Evolutionary conservation across 176 grass and related monocot genomes (phyloP), one percentile per base, ranked within the genome.

Genomic region (Lolium multiflorum): DNA sequence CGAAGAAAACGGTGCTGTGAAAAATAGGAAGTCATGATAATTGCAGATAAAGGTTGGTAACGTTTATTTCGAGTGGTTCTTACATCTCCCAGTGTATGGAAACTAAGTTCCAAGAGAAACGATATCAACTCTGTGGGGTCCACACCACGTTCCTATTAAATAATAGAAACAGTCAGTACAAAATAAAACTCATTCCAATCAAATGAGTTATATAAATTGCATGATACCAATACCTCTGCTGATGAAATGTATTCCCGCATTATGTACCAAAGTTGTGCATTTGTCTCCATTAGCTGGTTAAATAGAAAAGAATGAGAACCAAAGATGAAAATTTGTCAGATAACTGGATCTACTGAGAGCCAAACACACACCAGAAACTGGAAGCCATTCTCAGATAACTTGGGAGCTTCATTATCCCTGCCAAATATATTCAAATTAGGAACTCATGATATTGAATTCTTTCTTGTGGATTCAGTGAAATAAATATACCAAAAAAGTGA

Each of bases 231-330:
- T 92, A 98, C 96, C 96, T 98, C 96, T 60, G 96, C 73, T 26
- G 91, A 94, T 83, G 91, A 98, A 72, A 98, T 98, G 60, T 95
- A 98, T 93, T 98, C 95, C 91, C 93, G 86, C 90, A 98, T 95
- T 87, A 98, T 93, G 86, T 98, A 95, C 95, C 95, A 98, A 80
- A 98, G 91, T 67, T 98, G 95, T 39, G 95, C 91, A 83, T 93
- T 93, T 87, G 91, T 98, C 74, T 95, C 96, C 96, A 95, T 95
- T 49, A 95, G 91, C 96, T 98, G 88, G 78, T 87, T n/a, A 38
- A 67, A 65, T 43, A 86, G 86, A 84, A 74, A 79, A 81, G 26
- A 63, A 48, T 87, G 69, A 87, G 65, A 89, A 46, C 35, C 2
- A 37, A 91, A 81, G 6, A 49, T 64, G 37, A 46, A 85, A 91